These are phyloP conservation scores for Pseudogymnoascus sp. DNA, from an alignment of 2,329 filamentous ascomycete genomes.

Conservation along the genomic window DNA sequence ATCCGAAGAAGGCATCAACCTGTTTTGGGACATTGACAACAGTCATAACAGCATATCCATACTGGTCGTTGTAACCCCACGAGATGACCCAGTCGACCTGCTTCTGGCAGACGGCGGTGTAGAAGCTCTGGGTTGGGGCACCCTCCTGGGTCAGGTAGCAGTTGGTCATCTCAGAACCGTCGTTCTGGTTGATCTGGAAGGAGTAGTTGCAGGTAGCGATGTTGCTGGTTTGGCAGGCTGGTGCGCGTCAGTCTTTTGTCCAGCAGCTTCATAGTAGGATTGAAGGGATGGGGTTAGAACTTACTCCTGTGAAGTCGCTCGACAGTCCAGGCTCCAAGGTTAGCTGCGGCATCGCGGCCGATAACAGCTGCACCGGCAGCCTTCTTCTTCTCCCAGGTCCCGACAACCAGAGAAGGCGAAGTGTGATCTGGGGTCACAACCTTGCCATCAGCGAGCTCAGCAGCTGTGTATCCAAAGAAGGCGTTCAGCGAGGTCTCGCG, in stretches of 20 bases:
- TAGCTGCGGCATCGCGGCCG: not conserved
- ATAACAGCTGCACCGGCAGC: not conserved
- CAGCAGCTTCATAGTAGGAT: not conserved
- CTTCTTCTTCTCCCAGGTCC: not conserved
- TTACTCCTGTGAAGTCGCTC: slow-evolving; percentile 3
- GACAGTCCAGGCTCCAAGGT: not conserved
- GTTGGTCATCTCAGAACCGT: not conserved
- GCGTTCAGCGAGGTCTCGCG: slow-evolving; percentile 1
- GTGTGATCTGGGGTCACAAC: slow-evolving; percentile 9
- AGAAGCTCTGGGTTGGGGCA: slow-evolving; percentile 2
- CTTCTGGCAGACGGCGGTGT: not conserved
- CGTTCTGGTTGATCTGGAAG: slow-evolving; percentile 2
- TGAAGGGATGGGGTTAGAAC: not conserved
- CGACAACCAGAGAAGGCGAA: not conserved
- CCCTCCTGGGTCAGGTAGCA: not conserved
- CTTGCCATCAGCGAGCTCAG: slow-evolving; percentile 6
- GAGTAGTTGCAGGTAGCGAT: not conserved
- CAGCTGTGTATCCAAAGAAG: slow-evolving; percentile 11
- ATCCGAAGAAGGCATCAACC: slow-evolving; percentile 2
- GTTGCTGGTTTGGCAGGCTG: slow-evolving; percentile 4
- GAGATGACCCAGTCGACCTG: not conserved
- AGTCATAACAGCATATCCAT: slow-evolving; percentile 9
- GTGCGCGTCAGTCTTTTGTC: not conserved
- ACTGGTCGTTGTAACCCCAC: slow-evolving; percentile 5
- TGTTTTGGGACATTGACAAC: not conserved